Conservation (phyloP, 192 early-diverging fungal species). For the Thamnidium elegans region DNA sequence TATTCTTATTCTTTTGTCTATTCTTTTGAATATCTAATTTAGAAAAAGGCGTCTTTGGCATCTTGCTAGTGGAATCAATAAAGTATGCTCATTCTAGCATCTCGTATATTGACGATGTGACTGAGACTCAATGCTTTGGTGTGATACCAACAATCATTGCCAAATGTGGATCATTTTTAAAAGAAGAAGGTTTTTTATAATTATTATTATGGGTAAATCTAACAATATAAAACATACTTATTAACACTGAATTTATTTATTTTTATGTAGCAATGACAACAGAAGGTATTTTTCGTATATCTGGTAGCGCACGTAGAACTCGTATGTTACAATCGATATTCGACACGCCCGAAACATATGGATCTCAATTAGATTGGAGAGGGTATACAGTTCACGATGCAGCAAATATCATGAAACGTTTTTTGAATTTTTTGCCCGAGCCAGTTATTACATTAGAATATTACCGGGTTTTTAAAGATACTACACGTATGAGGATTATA, state of each 20-base stretch:
- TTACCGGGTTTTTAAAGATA: slow-evolving; percentile 58
- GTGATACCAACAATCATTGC: slow-evolving; percentile 29
- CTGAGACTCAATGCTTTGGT: slow-evolving; percentile 9
- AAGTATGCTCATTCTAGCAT: slow-evolving; percentile 28
- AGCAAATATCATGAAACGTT: slow-evolving; percentile 68
- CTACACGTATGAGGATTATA: slow-evolving; percentile 38
- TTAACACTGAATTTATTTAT: background rate
- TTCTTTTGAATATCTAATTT: background rate
- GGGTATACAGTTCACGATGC: slow-evolving; percentile 74
- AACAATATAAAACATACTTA: background rate
- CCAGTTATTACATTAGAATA: slow-evolving; percentile 63
- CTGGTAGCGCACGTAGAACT: slow-evolving; percentile 68
- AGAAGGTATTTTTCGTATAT: slow-evolving; percentile 73
- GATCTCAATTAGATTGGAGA: slow-evolving; percentile 56
- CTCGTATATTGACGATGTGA: slow-evolving; percentile 25
- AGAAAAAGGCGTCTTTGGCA: slow-evolving; percentile 27
- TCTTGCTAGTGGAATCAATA: slow-evolving; percentile 22
- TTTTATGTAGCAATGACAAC: slow-evolving; percentile 8
- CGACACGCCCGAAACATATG: slow-evolving; percentile 56
- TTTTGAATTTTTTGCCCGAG: slow-evolving; percentile 66
- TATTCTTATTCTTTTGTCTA: too few relatives aligned
- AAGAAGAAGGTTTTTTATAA: slow-evolving; percentile 22
- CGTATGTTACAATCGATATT: slow-evolving; percentile 63
- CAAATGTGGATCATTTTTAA: slow-evolving; percentile 33
- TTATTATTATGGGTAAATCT: too few relatives aligned